phyloP scores from a whole-genome alignment of 1,284 basidiomycete species.

The Sanghuangporus weigelae region DNA sequence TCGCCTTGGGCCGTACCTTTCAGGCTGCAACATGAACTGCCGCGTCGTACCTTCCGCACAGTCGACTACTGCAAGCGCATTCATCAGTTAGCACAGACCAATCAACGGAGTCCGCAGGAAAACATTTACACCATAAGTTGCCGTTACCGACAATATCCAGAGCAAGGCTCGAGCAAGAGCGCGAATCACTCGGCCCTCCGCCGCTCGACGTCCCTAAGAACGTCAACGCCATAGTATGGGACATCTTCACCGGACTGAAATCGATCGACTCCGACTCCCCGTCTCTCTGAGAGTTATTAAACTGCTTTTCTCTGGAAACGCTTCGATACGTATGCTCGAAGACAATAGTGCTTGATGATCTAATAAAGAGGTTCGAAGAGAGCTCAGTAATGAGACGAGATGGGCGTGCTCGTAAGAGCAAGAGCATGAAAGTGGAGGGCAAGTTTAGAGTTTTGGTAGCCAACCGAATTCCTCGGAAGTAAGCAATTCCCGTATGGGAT shows the following conservation, averaged over 20 bases:
- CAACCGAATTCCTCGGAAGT: not conserved
- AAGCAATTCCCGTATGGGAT: not conserved
- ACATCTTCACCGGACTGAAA: not conserved
- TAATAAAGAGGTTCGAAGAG: not conserved
- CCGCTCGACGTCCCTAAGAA: slow-evolving; percentile 74
- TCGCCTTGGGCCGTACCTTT: slow-evolving; percentile 25
- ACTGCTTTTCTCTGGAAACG: not conserved
- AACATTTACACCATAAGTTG: slow-evolving; percentile 57
- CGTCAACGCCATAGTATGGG: slow-evolving; percentile 32
- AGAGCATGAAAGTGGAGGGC: not conserved
- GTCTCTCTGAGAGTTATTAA: not conserved
- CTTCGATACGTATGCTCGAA: not conserved
- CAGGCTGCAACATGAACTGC: slow-evolving; percentile 48
- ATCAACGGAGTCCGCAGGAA: not conserved
- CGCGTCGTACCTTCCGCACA: slow-evolving; percentile 81
- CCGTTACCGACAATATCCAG: slow-evolving; percentile 49
- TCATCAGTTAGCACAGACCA: not conserved
- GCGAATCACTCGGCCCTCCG: slow-evolving; percentile 60
- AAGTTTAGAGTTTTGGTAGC: not conserved
- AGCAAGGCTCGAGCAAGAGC: slow-evolving; percentile 69
- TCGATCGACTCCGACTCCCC: not conserved
- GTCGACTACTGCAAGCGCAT: slow-evolving; percentile 63
- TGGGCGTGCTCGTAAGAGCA: not conserved
- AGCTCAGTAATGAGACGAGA: not conserved
- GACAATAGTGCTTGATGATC: not conserved